Percentiles rank a stretch among this genome's conserved stretches.
Evolutionary conservation across 179 eudicot genomes (phyloP).

Genomic region (Amaranthus tricolor): DNA sequence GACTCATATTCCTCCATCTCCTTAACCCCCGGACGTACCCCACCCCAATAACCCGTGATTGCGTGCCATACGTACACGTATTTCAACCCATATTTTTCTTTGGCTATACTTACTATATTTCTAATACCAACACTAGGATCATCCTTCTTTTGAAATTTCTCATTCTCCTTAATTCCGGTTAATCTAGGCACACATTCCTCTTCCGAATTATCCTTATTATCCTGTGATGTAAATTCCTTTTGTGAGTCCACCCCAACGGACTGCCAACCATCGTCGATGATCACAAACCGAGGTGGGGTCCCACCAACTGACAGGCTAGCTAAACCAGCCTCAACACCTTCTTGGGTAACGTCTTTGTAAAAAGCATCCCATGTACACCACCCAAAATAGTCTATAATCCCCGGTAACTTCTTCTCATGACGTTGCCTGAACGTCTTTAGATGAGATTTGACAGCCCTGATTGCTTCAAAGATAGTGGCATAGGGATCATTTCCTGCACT

Average conservation of each 20-base stretch:
- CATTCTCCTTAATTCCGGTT: conserved; percentile 76
- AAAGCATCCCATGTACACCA: conserved; percentile 99
- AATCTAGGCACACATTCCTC: conserved; percentile 46
- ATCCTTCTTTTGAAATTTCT: conserved; percentile 62
- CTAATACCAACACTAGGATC: conserved; percentile 65
- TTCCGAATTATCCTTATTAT: conserved; percentile 11
- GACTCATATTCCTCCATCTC: conserved; percentile 82
- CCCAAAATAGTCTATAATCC: conserved; percentile 79
- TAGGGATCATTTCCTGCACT: conserved; percentile 76
- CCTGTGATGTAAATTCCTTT: conserved; percentile 16
- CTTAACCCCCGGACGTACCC: conserved; percentile 80
- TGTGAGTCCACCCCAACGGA: conserved; percentile 49
- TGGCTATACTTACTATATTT: conserved; percentile 64
- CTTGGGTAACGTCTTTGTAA: conserved; percentile 85
- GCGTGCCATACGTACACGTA: conserved; percentile 98
- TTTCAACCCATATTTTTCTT: conserved; percentile 68
- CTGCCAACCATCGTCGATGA: conserved; percentile 98
- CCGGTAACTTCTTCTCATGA: conserved; percentile 74
- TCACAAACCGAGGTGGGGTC: conserved; percentile 75
- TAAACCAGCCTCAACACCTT: conserved; percentile 87
- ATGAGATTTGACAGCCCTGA: conserved; percentile 62
- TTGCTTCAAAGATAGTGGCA: conserved; percentile 53
- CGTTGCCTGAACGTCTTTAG: conserved; percentile 67
- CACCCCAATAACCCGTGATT: conserved; percentile 94
- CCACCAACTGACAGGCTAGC: conserved; percentile 58